A percentile compares a stretch with the other conserved stretches of the same genome.
phyloP scores from a whole-genome alignment of 441 rosid species.

The Gossypium schwendimanii region DNA sequence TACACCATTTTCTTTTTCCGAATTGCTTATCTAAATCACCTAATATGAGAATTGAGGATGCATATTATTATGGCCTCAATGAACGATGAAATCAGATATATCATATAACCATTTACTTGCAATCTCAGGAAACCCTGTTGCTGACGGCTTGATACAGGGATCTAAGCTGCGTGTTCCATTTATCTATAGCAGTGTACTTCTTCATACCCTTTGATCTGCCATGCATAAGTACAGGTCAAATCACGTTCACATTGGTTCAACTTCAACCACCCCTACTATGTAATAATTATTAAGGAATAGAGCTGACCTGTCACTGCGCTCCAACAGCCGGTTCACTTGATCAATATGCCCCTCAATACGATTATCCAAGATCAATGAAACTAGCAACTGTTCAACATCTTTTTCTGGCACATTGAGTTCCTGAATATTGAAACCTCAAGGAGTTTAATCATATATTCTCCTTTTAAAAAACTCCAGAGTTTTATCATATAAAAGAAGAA shows the following conservation, averaged over 20 bases:
- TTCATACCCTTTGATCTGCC: slow-evolving; percentile 91
- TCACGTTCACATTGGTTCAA: background rate
- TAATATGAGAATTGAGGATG: background rate
- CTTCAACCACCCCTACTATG: background rate
- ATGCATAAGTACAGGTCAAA: background rate
- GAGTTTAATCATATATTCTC: background rate
- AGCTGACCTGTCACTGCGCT: slow-evolving; percentile 78
- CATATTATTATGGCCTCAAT: background rate
- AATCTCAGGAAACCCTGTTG: slow-evolving; percentile 58
- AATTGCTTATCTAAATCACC: background rate
- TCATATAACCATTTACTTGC: background rate
- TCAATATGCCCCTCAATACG: slow-evolving; percentile 95
- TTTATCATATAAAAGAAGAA: background rate
- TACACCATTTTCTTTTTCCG: background rate
- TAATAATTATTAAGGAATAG: background rate
- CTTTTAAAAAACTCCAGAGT: background rate
- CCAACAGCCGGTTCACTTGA: slow-evolving; percentile 83
- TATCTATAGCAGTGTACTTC: slow-evolving; percentile 76
- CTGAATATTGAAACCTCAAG: slow-evolving; percentile 27
- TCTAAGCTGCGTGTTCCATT: slow-evolving; percentile 88
- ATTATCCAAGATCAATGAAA: slow-evolving; percentile 81
- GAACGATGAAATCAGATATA: background rate
- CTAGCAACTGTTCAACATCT: slow-evolving; percentile 85
- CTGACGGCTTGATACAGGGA: slow-evolving; percentile 61
- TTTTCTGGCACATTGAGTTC: slow-evolving; percentile 97